Conservation (phyloP, 345 rosid genomes). For the Gossypium stocksii region DNA sequence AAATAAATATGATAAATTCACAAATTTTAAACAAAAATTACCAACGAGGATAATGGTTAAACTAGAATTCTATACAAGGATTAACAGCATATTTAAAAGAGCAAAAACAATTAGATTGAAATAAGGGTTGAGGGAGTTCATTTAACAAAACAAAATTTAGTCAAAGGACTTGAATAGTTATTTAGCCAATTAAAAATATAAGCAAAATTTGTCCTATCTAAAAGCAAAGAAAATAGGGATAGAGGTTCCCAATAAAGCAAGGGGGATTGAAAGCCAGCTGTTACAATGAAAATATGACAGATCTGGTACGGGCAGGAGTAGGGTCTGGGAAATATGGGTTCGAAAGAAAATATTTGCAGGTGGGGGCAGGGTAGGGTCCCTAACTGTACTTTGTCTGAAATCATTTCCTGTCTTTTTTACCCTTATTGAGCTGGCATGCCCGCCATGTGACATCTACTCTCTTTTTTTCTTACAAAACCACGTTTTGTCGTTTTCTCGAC, state of each 20-base stretch:
- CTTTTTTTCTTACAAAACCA: not conserved
- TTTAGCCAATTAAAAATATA: not conserved
- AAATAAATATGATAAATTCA: too few relatives aligned
- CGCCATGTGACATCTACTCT: constrained; percentile 13
- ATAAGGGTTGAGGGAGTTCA: not conserved
- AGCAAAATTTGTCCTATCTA: not conserved
- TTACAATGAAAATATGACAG: constrained; percentile 33
- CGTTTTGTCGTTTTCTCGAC: not conserved
- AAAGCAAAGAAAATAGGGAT: constrained; percentile 9
- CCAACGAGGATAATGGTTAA: too few relatives aligned
- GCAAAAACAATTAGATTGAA: not conserved
- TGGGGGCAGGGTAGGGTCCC: constrained; percentile 6
- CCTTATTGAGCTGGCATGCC: constrained; percentile 27
- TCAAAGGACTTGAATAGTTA: not conserved
- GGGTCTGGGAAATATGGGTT: constrained; percentile 17
- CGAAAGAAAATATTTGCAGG: constrained; percentile 13
- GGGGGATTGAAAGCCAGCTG: constrained; percentile 33
- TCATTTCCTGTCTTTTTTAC: constrained; percentile 3
- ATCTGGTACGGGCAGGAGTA: constrained; percentile 20
- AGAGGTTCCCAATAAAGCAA: not conserved
- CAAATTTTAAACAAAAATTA: too few relatives aligned
- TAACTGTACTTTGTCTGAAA: constrained; percentile 13
- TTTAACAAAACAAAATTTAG: not conserved
- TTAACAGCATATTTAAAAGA: too few relatives aligned
- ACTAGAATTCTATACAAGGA: too few relatives aligned